These are phyloP conservation scores for Haplographium delicatum DNA, from an alignment of 495 filamentous ascomycete genomes.

Conservation along the genomic window DNA sequence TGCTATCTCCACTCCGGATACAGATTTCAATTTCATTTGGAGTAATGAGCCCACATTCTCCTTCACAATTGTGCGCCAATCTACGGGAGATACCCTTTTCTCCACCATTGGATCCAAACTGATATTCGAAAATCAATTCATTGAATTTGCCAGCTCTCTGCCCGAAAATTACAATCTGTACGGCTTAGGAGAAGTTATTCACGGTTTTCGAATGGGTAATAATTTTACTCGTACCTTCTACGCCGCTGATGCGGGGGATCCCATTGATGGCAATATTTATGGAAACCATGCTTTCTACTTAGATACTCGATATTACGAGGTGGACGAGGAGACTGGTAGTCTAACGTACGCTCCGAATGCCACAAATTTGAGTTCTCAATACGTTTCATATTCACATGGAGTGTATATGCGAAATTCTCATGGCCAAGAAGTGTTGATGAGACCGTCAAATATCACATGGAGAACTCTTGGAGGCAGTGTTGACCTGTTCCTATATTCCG, in stretches of 20 bases:
- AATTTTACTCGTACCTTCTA: slow-evolving; percentile 70
- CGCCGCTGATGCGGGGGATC: slow-evolving; percentile 62
- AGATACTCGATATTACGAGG: slow-evolving; percentile 67
- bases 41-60: slow-evolving; percentile 64
- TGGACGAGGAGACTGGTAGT: slow-evolving; percentile 42
- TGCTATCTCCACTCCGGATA: slow-evolving; percentile 26
- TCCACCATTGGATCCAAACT: slow-evolving; percentile 61
- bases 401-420: slow-evolving; percentile 78
- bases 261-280: slow-evolving; percentile 69
- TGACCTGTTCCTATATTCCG: slow-evolving; percentile 79
- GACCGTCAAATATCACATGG: slow-evolving; percentile 67
- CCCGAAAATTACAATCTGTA: slow-evolving; percentile 74
- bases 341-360: slow-evolving; percentile 49
- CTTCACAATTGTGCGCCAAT: slow-evolving; percentile 61
- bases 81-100: slow-evolving; percentile 64
- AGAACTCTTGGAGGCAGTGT: slow-evolving; percentile 72
- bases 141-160: slow-evolving; percentile 66
- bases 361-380: slow-evolving; percentile 47
- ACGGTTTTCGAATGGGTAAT: slow-evolving; percentile 63
- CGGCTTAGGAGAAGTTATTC: slow-evolving; percentile 76
- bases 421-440: slow-evolving; percentile 67
- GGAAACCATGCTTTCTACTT: slow-evolving; percentile 79
- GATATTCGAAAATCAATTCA: slow-evolving; percentile 78
- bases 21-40: slow-evolving; percentile 56
- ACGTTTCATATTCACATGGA: slow-evolving; percentile 69